Evolutionary conservation across 2,329 filamentous ascomycete genomes (phyloP), one percentile per base, ranked within the genome.

Genomic region (Balansia obtecta): DNA sequence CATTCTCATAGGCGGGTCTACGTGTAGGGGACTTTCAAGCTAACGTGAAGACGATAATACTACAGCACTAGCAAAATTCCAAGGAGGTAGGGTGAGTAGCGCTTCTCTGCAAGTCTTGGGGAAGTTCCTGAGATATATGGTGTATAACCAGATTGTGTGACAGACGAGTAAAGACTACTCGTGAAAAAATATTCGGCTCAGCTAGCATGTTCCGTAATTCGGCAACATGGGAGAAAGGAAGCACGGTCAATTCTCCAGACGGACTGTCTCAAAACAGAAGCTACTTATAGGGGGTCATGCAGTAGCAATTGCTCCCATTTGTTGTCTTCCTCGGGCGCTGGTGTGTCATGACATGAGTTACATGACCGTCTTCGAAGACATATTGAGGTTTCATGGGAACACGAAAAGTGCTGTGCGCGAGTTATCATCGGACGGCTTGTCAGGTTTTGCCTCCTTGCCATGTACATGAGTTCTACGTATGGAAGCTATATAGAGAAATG

Each of bases 1-100:
- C 73, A 77, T 60, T 76, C 74, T 52, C 73, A 76, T 58, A 69
- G 70, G 27, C 66, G 75, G 40, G 69, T 71, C 48, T 78, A 78
- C 53, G 75, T 78, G 46, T 77, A 63, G 57, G 38, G 13, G 15
- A 16, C 22, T 40, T 16, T n/a, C 20, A 8, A 11, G 22, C n/a
- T 20, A 12, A 9, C 16, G 10, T 40, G 3, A 12, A 43, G 13
- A 20, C 15, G 11, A 37, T 37, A 2, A 6, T 37, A 12, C 34
- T 37, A 15, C 15, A 37, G 34, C 34, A 37, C 8, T 37, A 13
- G 44, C 15, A 13, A 34, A 18, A 15, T 9, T 37, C 34, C 11
- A 37, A n/a, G n/a, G n/a, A n/a, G n/a, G n/a, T n/a, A n/a, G n/a
- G n/a, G n/a, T n/a, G n/a, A 15, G 15, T 37, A 15, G 10, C 34